A percentile compares a stretch with the other conserved stretches of the same genome.
Conservation (phyloP, 805 yeast species). For the Candida xyloterini region DNA sequence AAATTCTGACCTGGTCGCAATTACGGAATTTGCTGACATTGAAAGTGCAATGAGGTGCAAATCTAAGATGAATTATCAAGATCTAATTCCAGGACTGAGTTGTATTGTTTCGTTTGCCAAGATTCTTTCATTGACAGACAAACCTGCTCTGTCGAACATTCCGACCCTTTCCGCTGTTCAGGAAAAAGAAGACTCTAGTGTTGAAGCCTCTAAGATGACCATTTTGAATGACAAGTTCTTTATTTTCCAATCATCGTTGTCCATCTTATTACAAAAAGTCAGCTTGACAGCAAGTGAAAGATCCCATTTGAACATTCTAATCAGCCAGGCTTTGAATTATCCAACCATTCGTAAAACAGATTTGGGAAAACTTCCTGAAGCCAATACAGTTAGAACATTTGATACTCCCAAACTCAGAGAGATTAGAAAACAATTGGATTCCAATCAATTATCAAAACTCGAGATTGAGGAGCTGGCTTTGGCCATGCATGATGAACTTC, state of each 20-base stretch:
- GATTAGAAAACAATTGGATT: conserved; percentile 69
- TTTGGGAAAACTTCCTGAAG: conserved; percentile 77
- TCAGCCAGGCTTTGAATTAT: conserved; percentile 43
- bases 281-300: conserved; percentile 44
- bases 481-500: conserved; percentile 83
- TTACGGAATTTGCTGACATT: conserved; percentile 68
- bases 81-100: conserved; percentile 73
- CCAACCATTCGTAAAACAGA: conserved; percentile 44
- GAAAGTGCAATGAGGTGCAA: conserved; percentile 80
- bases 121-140: conserved; percentile 35
- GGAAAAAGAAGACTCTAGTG: conserved; percentile 14
- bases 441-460: conserved; percentile 45
- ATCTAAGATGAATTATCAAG: conserved; percentile 76
- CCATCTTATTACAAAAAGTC: conserved; percentile 14
- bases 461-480: conserved; percentile 81
- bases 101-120: conserved; percentile 85
- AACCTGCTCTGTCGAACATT: conserved; percentile 8
- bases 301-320: conserved; percentile 42
- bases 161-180: conserved; percentile 14
- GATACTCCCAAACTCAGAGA: conserved; percentile 90
- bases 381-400: conserved; percentile 63
- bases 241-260: conserved; percentile 19
- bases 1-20: conserved; percentile 40
- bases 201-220: conserved; percentile 18
- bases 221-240: conserved; percentile 23